Evolutionary conservation across 73 alveolate genomes (phyloP).

Genomic region (Paramecium primaurelia): DNA sequence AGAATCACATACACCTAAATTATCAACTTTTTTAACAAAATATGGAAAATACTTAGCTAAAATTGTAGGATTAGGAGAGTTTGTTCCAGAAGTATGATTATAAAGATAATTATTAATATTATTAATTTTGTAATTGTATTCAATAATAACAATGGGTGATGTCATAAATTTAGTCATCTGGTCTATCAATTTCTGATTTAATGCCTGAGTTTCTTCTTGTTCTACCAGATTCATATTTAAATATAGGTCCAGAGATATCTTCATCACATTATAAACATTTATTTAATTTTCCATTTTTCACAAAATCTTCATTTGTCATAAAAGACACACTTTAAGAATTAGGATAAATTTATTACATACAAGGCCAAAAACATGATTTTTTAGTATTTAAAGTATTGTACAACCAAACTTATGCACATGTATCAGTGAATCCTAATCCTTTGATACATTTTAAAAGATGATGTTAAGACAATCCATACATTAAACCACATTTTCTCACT

Average conservation of each 20-base stretch:
- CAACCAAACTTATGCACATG: constrained; percentile 58
- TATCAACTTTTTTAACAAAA: neutral
- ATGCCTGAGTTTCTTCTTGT: constrained; percentile 63
- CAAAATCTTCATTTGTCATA: constrained; percentile 40
- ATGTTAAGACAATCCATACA: neutral
- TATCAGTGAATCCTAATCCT: constrained; percentile 55
- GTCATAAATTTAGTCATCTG: constrained; percentile 48
- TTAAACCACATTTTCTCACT: constrained; percentile 60
- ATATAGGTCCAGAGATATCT: constrained; percentile 67
- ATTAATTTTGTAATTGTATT: neutral
- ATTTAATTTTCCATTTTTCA: constrained; percentile 59
- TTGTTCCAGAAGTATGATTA: neutral
- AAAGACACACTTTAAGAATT: neutral
- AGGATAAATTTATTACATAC: neutral
- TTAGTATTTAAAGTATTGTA: constrained; percentile 54
- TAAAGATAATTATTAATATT: neutral
- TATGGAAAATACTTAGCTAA: neutral
- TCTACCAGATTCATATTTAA: constrained; percentile 64
- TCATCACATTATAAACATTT: constrained; percentile 42
- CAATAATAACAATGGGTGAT: constrained; percentile 65
- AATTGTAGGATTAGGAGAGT: constrained; percentile 1
- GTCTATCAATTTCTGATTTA: constrained; percentile 53
- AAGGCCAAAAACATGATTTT: constrained; percentile 48
- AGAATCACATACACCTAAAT: neutral
- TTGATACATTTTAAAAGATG: constrained; percentile 17